A percentile compares a stretch with the other conserved stretches of the same genome.
phyloP scores from a whole-genome alignment of 2,329 filamentous ascomycete species.

The Stagonosporopsis tanaceti region DNA sequence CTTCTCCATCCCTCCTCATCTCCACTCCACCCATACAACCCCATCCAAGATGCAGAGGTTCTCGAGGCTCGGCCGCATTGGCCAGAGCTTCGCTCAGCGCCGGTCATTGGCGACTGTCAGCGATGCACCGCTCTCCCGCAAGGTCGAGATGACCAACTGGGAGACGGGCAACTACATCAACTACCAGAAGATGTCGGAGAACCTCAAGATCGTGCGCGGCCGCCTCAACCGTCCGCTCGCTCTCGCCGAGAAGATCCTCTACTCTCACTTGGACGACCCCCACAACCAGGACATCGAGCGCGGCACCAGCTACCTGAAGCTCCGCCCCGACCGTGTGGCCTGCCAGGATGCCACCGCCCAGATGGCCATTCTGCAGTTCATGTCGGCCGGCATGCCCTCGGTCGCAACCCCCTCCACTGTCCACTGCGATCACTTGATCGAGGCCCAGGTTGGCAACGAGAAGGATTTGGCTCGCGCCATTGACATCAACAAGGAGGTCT shows the following conservation, averaged over 20 bases:
- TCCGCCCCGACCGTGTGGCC: conserved; percentile 95
- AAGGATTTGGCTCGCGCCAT: conserved; percentile 94
- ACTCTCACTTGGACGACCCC: conserved; percentile 97
- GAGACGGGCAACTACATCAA: conserved; percentile 98
- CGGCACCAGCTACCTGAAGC: conserved; percentile 93
- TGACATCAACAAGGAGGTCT: conserved; percentile 98
- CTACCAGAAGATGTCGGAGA: conserved; percentile 99
- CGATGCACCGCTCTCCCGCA: conserved; percentile 87
- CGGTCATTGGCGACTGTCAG: conserved; percentile 80
- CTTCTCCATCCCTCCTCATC: conserved; percentile 44
- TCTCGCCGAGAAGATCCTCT: conserved; percentile 97
- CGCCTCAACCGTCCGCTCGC: conserved; percentile 93
- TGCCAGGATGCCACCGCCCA: conserved; percentile 99
- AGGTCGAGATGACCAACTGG: conserved; percentile 98
- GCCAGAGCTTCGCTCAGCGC: conserved; percentile 70
- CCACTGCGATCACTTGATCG: conserved; percentile 99
- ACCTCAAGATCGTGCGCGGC: conserved; percentile 86
- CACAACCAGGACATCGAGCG: conserved; percentile 96
- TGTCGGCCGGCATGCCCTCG: conserved; percentile 95
- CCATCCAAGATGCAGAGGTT: conserved; percentile 71
- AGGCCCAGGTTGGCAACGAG: conserved; percentile 89
- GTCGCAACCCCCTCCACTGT: conserved; percentile 95
- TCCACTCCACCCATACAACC: conserved; percentile 50
- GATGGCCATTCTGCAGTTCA: conserved; percentile 99
- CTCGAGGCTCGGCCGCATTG: conserved; percentile 72